These are phyloP conservation scores for Neurospora sp. DNA, from an alignment of 495 filamentous ascomycete species.

Conservation along the genomic window DNA sequence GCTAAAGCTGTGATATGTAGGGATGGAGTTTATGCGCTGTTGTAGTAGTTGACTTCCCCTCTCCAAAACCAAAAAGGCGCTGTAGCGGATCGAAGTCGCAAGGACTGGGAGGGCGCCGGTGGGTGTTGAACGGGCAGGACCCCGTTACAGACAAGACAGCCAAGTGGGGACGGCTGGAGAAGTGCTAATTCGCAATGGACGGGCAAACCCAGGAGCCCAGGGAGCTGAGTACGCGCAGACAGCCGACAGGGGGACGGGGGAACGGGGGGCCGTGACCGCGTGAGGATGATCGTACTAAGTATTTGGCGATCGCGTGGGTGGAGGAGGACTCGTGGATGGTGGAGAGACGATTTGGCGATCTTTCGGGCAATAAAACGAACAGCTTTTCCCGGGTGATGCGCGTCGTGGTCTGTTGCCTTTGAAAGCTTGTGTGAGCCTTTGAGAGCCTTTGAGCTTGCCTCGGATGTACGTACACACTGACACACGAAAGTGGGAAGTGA, in stretches of 20 bases:
- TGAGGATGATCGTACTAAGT: not conserved
- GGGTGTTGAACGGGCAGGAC: not conserved
- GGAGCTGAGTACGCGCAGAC: not conserved
- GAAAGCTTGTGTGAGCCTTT: not conserved
- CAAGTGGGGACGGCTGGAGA: not conserved
- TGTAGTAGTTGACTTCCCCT: not conserved
- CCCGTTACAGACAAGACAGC: not conserved
- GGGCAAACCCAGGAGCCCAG: not conserved
- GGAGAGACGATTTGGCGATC: not conserved
- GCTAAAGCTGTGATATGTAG: not conserved
- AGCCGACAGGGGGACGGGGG: not conserved
- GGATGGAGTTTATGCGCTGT: not conserved
- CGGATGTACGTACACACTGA: not conserved
- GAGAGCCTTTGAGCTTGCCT: not conserved
- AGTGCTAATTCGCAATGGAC: not conserved
- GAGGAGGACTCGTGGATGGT: not conserved
- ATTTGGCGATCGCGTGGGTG: not conserved
- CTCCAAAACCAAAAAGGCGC: not conserved
- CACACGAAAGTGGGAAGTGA: not conserved
- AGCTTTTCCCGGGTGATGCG: not conserved
- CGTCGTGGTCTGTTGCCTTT: not conserved
- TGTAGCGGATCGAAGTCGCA: not conserved
- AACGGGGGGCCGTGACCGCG: not conserved
- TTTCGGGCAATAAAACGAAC: not conserved
- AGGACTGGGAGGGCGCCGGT: not conserved